Base-by-base conservation (phyloP, 192 early-diverging fungal genomes). In the Podila verticillata region DNA sequence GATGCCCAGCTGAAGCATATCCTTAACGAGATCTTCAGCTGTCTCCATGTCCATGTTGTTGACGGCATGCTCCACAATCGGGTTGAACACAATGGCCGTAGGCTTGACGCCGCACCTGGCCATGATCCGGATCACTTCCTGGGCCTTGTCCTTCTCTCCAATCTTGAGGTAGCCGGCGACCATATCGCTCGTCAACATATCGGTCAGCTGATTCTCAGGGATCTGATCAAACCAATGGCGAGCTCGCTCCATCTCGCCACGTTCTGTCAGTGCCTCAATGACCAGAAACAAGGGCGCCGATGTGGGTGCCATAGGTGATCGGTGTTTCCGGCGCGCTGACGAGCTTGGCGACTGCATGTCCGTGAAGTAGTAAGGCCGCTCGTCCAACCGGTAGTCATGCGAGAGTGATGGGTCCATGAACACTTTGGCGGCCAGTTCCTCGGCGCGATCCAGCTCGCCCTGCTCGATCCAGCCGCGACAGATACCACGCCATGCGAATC, bases 81-180 rank as follows among this genome's bases (percentile, higher is more conserved):
- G 75, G 49, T 79, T 79, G 34, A 72, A 79, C 2, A 79, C 75
- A 26, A 79, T 79, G 7, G 75, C 75, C 8, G 75, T 72, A 9
- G 75, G 75, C 35, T 67, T 66, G 34, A 79, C 65, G 19, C 75
- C 75, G 48, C 65, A 71, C 1, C 69, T 31, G 9, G 75, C 75
- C 75, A 79, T 79, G 60, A 79, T 67, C 60, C 69, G 68, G 54
- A 79, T 79, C 35, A 79, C 65, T n/a, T 79, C 75, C 29, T 79
- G 75, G 20, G 75, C 75, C 20, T 71, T 79, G 57, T 67, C 49
- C 44, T 72, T 63, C 7, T 72, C 68, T 4, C 75, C 75, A 8
- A 72, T 39, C 29, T 47, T 32, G 13, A 79, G 36, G 48, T 79
- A 79, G 1, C 75, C 75, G 7, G 75, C 75, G 9, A 79, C 75